Base-by-base conservation (phyloP, 352 stramenopile species). In the Achlya hypogyna region DNA sequence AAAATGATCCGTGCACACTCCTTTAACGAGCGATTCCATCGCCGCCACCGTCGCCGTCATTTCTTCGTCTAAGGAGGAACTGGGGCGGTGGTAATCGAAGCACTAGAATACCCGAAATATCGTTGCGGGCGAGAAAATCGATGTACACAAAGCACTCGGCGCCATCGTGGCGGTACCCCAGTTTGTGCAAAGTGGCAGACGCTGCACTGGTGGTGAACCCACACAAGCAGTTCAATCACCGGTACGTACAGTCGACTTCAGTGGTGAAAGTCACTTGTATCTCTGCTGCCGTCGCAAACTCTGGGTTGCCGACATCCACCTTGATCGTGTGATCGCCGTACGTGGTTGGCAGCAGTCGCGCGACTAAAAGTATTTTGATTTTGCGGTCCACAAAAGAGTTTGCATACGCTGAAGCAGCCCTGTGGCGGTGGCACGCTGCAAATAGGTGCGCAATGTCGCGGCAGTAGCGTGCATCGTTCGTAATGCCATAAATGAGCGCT, bases 81-180 rank as follows among this genome's bases (percentile, higher is more conserved):
- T 16, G 27, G 20, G 1, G n/a, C 12, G 29, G 16, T 1, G 5
- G 16, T 28, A 23, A 1, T 32, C 2, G 16, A 28, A 27, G 47
- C 10, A 23, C 27, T 28, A 10, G 3, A 2, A 8, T 62, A 89
- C 81, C 78, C 77, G 79, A 78, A 0, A 76, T 79, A 42, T 82
- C 75, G 29, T 56, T 76, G 31, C 74, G 75, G 51, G 78, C 87
- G 16, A 74, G 43, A 6, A 91, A 53, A 65, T 91, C 82, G 6
- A 89, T 3, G 40, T 84, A 89, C 9, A 81, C 5, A 42, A 89
- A 91, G 51, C 82, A 91, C 45, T 91, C 79, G 27, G 82, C 82
- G 0, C 75, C 82, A 16, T 79, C 76, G 45, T 89, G 77, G 9
- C 88, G 72, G 45, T 89, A 91, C 63, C 86, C 86, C 9, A 91